These are phyloP conservation scores for Eucalyptus albens DNA, from an alignment of 345 rosid genomes.

Conservation along the genomic window DNA sequence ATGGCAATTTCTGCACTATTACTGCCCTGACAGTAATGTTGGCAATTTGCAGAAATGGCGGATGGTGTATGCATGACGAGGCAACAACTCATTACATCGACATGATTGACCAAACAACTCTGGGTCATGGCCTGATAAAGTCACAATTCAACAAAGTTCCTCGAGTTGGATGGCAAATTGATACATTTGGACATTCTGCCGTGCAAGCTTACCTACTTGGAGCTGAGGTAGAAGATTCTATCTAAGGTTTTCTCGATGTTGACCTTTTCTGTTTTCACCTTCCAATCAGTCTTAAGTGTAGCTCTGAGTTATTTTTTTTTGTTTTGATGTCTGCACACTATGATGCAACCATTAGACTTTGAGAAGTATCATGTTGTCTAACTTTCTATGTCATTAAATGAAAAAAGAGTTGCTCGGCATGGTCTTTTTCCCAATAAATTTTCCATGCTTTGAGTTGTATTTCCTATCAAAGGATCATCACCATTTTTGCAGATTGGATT, in stretches of 20 bases:
- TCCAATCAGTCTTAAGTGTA: not conserved
- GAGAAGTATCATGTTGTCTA: not conserved
- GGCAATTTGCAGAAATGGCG: slow-evolving; percentile 60
- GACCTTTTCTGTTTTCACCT: not conserved
- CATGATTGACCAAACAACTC: slow-evolving; percentile 89
- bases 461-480: not conserved
- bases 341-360: not conserved
- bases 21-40: not conserved
- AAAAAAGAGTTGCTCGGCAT: not conserved
- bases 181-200: slow-evolving; percentile 90
- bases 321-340: not conserved
- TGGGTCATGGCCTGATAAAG: slow-evolving; percentile 62
- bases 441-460: not conserved
- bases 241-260: not conserved
- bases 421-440: not conserved
- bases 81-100: slow-evolving; percentile 74
- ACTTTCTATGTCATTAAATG: not conserved
- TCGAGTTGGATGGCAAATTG: slow-evolving; percentile 92
- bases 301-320: not conserved
- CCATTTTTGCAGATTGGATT: slow-evolving; percentile 48
- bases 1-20: not conserved
- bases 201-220: slow-evolving; percentile 83
- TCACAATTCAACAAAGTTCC: slow-evolving; percentile 53
- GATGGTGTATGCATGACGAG: slow-evolving; percentile 97
- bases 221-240: slow-evolving; percentile 28